Percentiles rank a stretch among this genome's conserved stretches.
These are phyloP conservation scores for Yarrowia hollandica DNA, from an alignment of 805 yeast genomes.

Conservation along the genomic window DNA sequence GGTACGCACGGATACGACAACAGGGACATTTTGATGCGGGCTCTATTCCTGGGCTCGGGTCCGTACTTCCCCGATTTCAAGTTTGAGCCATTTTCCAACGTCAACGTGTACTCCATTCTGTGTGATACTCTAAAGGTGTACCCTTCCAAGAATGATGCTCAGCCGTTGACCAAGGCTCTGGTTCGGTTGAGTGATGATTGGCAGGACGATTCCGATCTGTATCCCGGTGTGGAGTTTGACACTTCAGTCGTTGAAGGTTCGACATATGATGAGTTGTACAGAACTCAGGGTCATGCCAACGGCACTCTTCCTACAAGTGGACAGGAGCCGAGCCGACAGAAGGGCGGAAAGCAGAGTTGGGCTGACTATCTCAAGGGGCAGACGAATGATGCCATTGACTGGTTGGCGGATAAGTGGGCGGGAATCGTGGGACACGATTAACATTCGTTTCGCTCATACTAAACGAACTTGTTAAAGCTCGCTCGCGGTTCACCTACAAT, in stretches of 20 bases:
- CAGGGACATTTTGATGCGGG: slow-evolving; percentile 76
- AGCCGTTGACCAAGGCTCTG: slow-evolving; percentile 34
- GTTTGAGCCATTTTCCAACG: slow-evolving; percentile 66
- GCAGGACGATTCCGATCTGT: slow-evolving; percentile 36
- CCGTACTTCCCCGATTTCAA: slow-evolving; percentile 60
- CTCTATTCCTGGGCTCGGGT: slow-evolving; percentile 76
- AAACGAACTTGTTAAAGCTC: too few relatives aligned
- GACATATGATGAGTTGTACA: slow-evolving; percentile 38
- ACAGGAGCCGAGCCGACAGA: slow-evolving; percentile 13
- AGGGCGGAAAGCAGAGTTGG: slow-evolving; percentile 23
- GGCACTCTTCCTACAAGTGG: slow-evolving; percentile 11
- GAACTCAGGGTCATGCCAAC: slow-evolving; percentile 13
- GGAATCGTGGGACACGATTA: slow-evolving; percentile 11
- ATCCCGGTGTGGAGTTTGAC: slow-evolving; percentile 41
- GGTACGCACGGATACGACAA: slow-evolving; percentile 89
- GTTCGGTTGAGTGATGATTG: slow-evolving; percentile 36
- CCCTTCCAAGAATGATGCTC: slow-evolving; percentile 26
- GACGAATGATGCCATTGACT: slow-evolving; percentile 30
- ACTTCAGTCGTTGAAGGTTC: slow-evolving; percentile 37
- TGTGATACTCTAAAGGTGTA: slow-evolving; percentile 43
- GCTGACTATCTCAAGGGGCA: slow-evolving; percentile 29
- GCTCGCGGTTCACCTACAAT: too few relatives aligned
- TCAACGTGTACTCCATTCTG: slow-evolving; percentile 70
- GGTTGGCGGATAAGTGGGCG: slow-evolving; percentile 31
- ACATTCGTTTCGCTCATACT: too few relatives aligned